Percentiles rank a stretch among this genome's conserved stretches.
These are phyloP conservation scores for Corchorus olitorius DNA, from an alignment of 345 rosid genomes.

Conservation along the genomic window DNA sequence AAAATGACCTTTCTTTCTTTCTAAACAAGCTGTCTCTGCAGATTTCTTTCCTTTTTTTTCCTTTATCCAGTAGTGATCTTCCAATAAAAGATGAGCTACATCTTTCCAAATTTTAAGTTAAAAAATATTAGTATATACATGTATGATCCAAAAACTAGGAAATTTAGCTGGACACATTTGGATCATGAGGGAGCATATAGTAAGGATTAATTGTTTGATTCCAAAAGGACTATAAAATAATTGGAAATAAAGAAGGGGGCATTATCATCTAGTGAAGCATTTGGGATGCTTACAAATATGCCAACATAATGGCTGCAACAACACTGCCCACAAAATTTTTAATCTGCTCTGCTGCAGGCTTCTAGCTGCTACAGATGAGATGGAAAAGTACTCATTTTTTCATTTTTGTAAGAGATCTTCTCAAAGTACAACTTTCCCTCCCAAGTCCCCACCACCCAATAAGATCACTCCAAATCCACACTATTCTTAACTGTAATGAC, in stretches of 20 bases:
- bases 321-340: neutral
- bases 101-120: neutral
- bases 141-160: neutral
- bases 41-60: neutral
- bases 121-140: neutral
- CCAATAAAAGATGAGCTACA: neutral
- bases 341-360: neutral
- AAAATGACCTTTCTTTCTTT: neutral
- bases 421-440: neutral
- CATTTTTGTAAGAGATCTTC: neutral
- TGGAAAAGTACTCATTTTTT: neutral
- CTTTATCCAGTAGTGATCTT: neutral
- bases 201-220: neutral
- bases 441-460: neutral
- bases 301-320: neutral
- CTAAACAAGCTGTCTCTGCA: constrained; percentile 1
- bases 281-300: neutral
- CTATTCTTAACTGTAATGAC: neutral
- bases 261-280: neutral
- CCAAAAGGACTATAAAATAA: neutral
- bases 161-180: neutral
- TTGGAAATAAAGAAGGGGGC: neutral
- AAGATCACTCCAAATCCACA: neutral
- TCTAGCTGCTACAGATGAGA: neutral
- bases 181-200: neutral